phyloP scores from a whole-genome alignment of 73 alveolate genomes.

The Paramecium biaurelia region DNA sequence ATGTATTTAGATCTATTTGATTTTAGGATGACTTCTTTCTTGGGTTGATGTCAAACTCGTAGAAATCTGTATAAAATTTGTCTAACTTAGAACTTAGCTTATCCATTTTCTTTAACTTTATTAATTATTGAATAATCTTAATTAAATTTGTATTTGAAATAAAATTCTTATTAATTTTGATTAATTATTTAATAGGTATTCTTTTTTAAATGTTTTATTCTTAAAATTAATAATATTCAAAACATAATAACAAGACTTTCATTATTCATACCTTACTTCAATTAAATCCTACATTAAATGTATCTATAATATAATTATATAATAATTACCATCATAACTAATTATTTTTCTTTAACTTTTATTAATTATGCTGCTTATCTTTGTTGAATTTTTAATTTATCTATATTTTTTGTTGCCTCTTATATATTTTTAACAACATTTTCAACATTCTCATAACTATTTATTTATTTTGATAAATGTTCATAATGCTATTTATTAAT shows the following conservation, averaged over 20 bases:
- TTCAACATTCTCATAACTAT: neutral
- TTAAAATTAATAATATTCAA: neutral
- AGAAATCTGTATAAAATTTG: neutral
- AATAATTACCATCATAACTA: neutral
- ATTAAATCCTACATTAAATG: slow-evolving; percentile 7
- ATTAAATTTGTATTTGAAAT: neutral
- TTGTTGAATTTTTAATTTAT: neutral
- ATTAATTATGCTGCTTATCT: neutral
- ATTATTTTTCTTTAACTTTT: slow-evolving; percentile 4
- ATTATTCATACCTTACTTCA: neutral
- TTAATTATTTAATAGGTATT: neutral
- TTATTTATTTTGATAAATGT: neutral
- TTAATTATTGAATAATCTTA: neutral
- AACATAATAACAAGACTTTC: neutral
- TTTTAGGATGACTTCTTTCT: neutral
- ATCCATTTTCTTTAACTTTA: neutral
- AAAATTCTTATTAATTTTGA: neutral
- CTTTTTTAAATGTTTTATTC: neutral
- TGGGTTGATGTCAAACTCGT: neutral
- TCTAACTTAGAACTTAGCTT: neutral
- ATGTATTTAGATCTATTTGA: neutral
- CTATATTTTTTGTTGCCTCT: neutral
- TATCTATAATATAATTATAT: neutral
- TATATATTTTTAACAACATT: neutral
- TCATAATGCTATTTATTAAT: neutral